phyloP scores from a whole-genome alignment of 768 basidiomycete species.

The Omphalotus guepiniiformis region DNA sequence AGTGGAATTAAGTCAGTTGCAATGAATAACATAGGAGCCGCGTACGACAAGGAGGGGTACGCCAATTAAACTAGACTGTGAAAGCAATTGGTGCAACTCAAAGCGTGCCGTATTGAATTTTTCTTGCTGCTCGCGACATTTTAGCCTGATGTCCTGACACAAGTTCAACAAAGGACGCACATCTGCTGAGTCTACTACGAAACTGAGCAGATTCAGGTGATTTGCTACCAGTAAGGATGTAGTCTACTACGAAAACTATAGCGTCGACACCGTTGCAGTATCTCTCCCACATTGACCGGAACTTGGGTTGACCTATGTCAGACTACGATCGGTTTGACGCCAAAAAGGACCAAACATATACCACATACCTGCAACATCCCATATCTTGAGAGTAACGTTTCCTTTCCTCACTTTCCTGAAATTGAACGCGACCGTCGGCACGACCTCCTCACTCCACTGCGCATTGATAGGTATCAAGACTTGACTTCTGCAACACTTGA shows the following conservation, averaged over 20 bases:
- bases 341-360: not conserved
- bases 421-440: conserved; percentile 93
- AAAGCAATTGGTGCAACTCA: conserved; percentile 77
- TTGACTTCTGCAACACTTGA: not conserved
- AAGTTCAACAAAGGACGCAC: conserved; percentile 38
- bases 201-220: conserved; percentile 39
- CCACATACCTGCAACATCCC: conserved; percentile 86
- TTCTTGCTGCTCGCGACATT: conserved; percentile 46
- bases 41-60: conserved; percentile 83
- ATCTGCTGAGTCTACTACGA: conserved; percentile 90
- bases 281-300: conserved; percentile 93
- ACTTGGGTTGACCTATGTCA: conserved; percentile 77
- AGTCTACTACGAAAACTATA: conserved; percentile 59
- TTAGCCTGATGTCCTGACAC: not conserved
- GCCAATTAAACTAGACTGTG: conserved; percentile 57
- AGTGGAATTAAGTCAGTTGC: not conserved
- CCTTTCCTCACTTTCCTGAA: conserved; percentile 85
- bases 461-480: conserved; percentile 8
- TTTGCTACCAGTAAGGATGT: not conserved
- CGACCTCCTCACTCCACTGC: conserved; percentile 95
- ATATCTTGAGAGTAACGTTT: conserved; percentile 88
- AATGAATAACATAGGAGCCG: conserved; percentile 10
- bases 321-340: conserved; percentile 8
- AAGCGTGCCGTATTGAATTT: conserved; percentile 82
- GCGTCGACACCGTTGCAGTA: conserved; percentile 93